Evolutionary conservation across 148 eudicot species (phyloP).

Genomic region (Rhododendron griersonianum): DNA sequence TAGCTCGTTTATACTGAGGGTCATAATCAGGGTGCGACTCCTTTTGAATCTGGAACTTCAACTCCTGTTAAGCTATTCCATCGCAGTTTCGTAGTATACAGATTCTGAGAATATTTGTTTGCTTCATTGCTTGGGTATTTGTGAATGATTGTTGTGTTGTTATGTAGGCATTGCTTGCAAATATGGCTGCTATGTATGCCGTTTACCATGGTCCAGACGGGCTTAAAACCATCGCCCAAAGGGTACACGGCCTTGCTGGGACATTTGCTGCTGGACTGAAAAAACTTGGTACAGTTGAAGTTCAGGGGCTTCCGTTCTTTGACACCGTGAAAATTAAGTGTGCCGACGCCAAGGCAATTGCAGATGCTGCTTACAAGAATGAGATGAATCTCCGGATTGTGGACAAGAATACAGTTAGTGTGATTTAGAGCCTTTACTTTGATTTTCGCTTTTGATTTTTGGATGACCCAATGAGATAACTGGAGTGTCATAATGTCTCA

Average conservation of each 20-base stretch:
- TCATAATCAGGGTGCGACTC: not conserved
- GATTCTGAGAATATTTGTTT: not conserved
- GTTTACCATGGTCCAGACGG: constrained; percentile 99
- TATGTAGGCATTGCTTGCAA: constrained; percentile 87
- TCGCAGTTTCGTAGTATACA: not conserved
- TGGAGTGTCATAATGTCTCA: constrained; percentile 29
- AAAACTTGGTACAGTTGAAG: constrained; percentile 86
- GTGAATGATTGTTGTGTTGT: constrained; percentile 3
- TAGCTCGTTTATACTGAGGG: not conserved
- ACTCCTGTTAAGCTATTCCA: not conserved
- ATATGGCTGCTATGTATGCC: constrained; percentile 99
- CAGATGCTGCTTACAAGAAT: constrained; percentile 71
- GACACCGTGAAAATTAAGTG: constrained; percentile 90
- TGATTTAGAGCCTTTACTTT: not conserved
- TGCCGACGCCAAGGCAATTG: constrained; percentile 63
- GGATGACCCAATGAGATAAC: not conserved
- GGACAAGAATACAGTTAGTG: constrained; percentile 74
- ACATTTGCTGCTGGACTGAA: constrained; percentile 84
- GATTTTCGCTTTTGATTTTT: not conserved
- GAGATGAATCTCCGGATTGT: constrained; percentile 81
- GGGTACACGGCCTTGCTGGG: constrained; percentile 95
- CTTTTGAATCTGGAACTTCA: not conserved
- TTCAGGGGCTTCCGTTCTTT: constrained; percentile 71
- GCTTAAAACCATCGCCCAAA: constrained; percentile 81
- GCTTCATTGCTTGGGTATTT: not conserved